A percentile compares a stretch with the other conserved stretches of the same genome.
These are phyloP conservation scores for Nematodospora anomalae DNA, from an alignment of 1,139 yeast species.

Conservation along the genomic window DNA sequence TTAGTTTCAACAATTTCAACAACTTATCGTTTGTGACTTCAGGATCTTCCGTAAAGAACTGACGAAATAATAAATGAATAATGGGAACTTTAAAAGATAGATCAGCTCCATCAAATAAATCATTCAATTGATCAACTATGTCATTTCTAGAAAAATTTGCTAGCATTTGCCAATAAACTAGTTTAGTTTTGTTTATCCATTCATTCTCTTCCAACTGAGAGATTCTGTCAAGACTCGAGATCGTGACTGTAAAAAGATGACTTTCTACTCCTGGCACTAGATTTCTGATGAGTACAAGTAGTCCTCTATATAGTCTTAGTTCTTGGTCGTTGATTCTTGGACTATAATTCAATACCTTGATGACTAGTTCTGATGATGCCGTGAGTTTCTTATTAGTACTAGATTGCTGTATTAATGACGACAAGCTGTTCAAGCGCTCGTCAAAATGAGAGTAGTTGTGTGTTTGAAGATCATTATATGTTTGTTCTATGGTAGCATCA, in stretches of 20 bases:
- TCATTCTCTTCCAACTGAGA: conserved; percentile 3
- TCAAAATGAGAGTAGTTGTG: conserved; percentile 5
- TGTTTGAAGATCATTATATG: conserved; percentile 1
- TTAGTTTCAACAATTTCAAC: conserved; percentile 9
- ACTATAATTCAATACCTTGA: conserved; percentile 3
- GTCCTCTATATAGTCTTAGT: conserved; percentile 14
- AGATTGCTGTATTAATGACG: neutral
- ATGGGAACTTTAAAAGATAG: conserved; percentile 8
- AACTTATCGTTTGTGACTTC: conserved; percentile 13
- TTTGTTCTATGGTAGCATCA: neutral
- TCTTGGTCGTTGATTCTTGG: conserved; percentile 6
- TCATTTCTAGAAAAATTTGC: conserved; percentile 14
- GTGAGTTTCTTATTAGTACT: neutral
- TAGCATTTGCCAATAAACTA: conserved; percentile 15
- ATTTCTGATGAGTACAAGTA: conserved; percentile 14
- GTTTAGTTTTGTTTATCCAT: conserved; percentile 8
- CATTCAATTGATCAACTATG: conserved; percentile 4
- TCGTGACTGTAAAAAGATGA: conserved; percentile 4
- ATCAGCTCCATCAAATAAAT: conserved; percentile 5
- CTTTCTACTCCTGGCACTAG: conserved; percentile 5
- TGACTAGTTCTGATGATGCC: conserved; percentile 1
- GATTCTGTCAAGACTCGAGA: conserved; percentile 8
- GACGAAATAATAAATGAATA: conserved; percentile 16
- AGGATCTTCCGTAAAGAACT: conserved; percentile 14
- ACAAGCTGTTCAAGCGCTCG: neutral